A percentile compares a stretch with the other conserved stretches of the same genome.
Conservation (phyloP, 2,329 filamentous ascomycete genomes). For the Fusarium multiceps region DNA sequence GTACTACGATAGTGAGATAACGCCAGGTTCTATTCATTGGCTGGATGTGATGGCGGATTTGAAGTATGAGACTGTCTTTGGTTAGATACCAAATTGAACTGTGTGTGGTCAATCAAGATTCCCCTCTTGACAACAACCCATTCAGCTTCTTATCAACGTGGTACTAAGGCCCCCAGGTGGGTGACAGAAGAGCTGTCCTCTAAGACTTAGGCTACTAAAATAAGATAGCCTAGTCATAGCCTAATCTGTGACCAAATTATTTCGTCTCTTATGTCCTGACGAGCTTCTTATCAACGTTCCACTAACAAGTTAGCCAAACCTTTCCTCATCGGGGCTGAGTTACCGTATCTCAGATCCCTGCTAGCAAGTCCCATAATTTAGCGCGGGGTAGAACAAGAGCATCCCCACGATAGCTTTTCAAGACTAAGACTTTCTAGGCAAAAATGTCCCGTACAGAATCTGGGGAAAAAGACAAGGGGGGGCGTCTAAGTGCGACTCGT, state of each 20-base stretch:
- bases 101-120: constrained; percentile 3
- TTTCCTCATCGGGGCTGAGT: constrained; percentile 35
- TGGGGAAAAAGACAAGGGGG: constrained; percentile 20
- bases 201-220: background rate
- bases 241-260: constrained; percentile 21
- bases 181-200: background rate
- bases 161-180: background rate
- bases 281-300: background rate
- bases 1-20: constrained; percentile 29
- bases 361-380: background rate
- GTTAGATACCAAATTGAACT: constrained; percentile 2
- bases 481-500: constrained; percentile 2
- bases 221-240: background rate
- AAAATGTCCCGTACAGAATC: constrained; percentile 33
- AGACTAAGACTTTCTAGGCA: constrained; percentile 29
- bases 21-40: constrained; percentile 23
- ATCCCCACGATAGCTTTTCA: constrained; percentile 3
- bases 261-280: background rate
- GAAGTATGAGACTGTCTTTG: constrained; percentile 37
- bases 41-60: constrained; percentile 30
- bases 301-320: constrained; percentile 1
- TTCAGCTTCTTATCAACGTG: background rate
- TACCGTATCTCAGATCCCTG: constrained; percentile 10
- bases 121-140: constrained; percentile 1
- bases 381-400: constrained; percentile 13